Percentiles rank a stretch among this genome's conserved stretches.
Conservation (phyloP, 2,329 filamentous ascomycete species). For the Trichoderma aggressivum region DNA sequence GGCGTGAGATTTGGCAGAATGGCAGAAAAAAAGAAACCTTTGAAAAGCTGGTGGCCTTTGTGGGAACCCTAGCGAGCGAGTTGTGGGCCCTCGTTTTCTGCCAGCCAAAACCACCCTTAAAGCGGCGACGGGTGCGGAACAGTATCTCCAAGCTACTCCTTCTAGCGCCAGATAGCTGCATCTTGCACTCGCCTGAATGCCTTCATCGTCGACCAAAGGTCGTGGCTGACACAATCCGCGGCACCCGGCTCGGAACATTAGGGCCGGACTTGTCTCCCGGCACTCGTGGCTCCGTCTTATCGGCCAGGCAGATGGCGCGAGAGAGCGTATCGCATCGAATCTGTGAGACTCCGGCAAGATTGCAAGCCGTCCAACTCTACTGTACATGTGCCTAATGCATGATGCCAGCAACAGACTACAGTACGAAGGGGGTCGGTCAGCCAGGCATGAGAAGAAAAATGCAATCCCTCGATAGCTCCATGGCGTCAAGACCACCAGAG, state of each 20-base stretch:
- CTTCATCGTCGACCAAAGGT: not conserved
- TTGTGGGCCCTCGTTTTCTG: not conserved
- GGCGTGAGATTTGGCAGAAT: constrained; percentile 1
- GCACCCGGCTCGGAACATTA: constrained; percentile 8
- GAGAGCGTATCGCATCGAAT: not conserved
- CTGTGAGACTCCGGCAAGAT: constrained; percentile 12
- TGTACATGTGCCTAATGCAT: not conserved
- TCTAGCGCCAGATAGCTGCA: constrained; percentile 8
- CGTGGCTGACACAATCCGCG: constrained; percentile 6
- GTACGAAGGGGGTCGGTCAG: not conserved
- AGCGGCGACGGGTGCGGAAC: constrained; percentile 7
- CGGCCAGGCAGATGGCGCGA: not conserved
- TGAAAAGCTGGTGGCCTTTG: not conserved
- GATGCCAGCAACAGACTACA: not conserved
- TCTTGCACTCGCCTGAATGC: constrained; percentile 8
- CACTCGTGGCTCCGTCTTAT: constrained; percentile 9
- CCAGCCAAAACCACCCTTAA: constrained; percentile 2
- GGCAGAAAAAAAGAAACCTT: constrained; percentile 7
- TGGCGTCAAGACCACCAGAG: not conserved
- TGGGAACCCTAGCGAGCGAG: not conserved
- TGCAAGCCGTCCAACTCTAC: not conserved
- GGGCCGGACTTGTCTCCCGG: constrained; percentile 2
- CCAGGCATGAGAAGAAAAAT: not conserved
- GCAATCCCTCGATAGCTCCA: not conserved
- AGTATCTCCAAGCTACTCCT: not conserved